phyloP scores from a whole-genome alignment of 2,329 filamentous ascomycete genomes.

The Xylariaceae sp. region DNA sequence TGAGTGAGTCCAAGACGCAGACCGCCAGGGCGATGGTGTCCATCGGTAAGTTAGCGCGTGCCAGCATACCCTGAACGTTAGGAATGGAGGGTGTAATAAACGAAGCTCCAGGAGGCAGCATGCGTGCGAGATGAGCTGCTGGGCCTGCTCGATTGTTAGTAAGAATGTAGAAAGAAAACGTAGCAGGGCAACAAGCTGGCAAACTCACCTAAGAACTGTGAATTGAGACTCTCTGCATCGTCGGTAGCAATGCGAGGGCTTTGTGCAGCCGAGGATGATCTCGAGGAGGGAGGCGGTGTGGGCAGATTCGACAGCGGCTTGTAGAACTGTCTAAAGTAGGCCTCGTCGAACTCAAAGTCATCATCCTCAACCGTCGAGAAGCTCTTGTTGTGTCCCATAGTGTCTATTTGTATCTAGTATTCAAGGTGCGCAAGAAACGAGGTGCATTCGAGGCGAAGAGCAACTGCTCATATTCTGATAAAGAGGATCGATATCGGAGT shows the following conservation, averaged over 20 bases:
- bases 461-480: constrained; percentile 21
- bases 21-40: constrained; percentile 61
- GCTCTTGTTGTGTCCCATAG: constrained; percentile 31
- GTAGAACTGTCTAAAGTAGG: constrained; percentile 57
- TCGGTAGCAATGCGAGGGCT: constrained; percentile 39
- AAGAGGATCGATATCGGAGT: too few relatives aligned
- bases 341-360: constrained; percentile 46
- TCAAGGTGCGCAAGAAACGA: constrained; percentile 20
- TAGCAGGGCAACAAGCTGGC: not conserved
- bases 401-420: constrained; percentile 10
- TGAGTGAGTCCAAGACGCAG: constrained; percentile 62
- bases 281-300: constrained; percentile 58
- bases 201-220: constrained; percentile 36
- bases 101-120: constrained; percentile 60
- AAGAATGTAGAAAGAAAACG: not conserved
- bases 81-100: constrained; percentile 53
- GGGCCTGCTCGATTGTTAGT: constrained; percentile 44
- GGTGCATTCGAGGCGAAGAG: constrained; percentile 10
- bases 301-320: constrained; percentile 64
- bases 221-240: constrained; percentile 40
- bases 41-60: constrained; percentile 52
- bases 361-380: constrained; percentile 32
- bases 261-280: constrained; percentile 38
- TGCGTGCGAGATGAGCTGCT: constrained; percentile 61
- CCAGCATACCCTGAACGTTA: constrained; percentile 57